Conservation (phyloP, 805 yeast species). For the Brettanomyces nanus region DNA sequence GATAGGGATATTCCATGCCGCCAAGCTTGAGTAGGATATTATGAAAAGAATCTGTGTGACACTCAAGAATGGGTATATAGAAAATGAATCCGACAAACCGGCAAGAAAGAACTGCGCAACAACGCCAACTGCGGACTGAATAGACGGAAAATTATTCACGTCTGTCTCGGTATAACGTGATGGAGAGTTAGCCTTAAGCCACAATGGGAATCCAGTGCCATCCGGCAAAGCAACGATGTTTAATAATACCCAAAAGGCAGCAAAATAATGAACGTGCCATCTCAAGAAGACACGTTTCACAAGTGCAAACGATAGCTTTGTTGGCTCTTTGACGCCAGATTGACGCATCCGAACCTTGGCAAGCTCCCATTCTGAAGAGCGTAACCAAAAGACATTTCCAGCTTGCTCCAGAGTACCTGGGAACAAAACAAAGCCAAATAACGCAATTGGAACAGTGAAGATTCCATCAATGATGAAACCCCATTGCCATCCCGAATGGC, state of each 20-base stretch:
- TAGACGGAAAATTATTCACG: slow-evolving; percentile 33
- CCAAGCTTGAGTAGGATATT: slow-evolving; percentile 29
- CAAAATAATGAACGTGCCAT: slow-evolving; percentile 55
- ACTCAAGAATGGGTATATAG: slow-evolving; percentile 30
- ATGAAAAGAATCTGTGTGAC: slow-evolving; percentile 26
- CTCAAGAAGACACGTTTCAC: slow-evolving; percentile 31
- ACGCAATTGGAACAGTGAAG: slow-evolving; percentile 16
- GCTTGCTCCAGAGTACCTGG: slow-evolving; percentile 48
- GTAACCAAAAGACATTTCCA: slow-evolving; percentile 2
- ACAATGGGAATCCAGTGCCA: slow-evolving; percentile 46
- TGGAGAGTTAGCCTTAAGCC: slow-evolving; percentile 4
- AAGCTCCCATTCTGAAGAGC: neutral
- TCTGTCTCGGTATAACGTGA: slow-evolving; percentile 18
- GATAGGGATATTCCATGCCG: slow-evolving; percentile 33
- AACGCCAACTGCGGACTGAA: slow-evolving; percentile 33
- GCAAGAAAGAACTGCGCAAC: slow-evolving; percentile 32
- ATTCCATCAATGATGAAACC: slow-evolving; percentile 47
- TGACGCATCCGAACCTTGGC: neutral
- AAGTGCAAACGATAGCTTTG: neutral
- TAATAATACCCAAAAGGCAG: slow-evolving; percentile 47
- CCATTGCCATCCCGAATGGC: slow-evolving; percentile 45
- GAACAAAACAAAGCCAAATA: slow-evolving; percentile 26
- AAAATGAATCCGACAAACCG: slow-evolving; percentile 29
- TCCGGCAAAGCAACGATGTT: slow-evolving; percentile 55
- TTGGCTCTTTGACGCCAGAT: slow-evolving; percentile 3